These are phyloP conservation scores for Actinidia chinensis DNA, from an alignment of 179 eudicot species.

Conservation along the genomic window DNA sequence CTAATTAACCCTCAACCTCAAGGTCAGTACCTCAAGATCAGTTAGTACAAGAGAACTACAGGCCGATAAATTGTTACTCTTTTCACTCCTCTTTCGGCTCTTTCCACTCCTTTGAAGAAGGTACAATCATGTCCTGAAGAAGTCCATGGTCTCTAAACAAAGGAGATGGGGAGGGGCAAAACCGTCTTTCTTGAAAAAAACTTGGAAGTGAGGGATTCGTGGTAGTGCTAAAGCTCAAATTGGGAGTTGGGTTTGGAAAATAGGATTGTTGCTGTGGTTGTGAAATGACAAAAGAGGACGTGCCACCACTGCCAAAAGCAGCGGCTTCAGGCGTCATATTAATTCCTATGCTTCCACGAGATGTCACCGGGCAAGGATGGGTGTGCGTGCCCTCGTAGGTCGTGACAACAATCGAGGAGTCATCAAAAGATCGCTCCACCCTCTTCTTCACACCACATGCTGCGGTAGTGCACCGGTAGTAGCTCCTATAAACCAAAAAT, in stretches of 20 bases:
- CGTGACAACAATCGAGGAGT: constrained; percentile 42
- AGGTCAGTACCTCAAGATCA: background rate
- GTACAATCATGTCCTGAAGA: constrained; percentile 60
- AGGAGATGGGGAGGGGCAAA: constrained; percentile 31
- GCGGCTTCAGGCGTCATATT: constrained; percentile 17
- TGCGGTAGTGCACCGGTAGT: constrained; percentile 47
- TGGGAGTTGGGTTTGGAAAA: constrained; percentile 21
- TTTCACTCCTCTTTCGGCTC: constrained; percentile 41
- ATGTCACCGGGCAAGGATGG: constrained; percentile 35
- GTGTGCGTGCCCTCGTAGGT: constrained; percentile 49
- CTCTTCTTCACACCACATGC: constrained; percentile 44
- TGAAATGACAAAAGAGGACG: constrained; percentile 21
- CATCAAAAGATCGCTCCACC: constrained; percentile 41
- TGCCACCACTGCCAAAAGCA: constrained; percentile 9
- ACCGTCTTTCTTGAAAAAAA: constrained; percentile 22
- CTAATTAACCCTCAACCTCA: constrained; percentile 11
- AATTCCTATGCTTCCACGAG: constrained; percentile 33
- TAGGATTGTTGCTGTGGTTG: constrained; percentile 30
- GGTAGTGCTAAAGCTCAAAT: constrained; percentile 21
- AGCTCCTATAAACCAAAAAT: constrained; percentile 33
- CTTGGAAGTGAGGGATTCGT: constrained; percentile 14
- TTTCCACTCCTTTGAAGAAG: constrained; percentile 49
- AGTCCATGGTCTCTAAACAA: constrained; percentile 59
- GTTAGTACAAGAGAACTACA: constrained; percentile 21
- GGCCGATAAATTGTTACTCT: background rate